phyloP scores from a whole-genome alignment of 179 eudicot species.

The Vitellaria paradoxa region DNA sequence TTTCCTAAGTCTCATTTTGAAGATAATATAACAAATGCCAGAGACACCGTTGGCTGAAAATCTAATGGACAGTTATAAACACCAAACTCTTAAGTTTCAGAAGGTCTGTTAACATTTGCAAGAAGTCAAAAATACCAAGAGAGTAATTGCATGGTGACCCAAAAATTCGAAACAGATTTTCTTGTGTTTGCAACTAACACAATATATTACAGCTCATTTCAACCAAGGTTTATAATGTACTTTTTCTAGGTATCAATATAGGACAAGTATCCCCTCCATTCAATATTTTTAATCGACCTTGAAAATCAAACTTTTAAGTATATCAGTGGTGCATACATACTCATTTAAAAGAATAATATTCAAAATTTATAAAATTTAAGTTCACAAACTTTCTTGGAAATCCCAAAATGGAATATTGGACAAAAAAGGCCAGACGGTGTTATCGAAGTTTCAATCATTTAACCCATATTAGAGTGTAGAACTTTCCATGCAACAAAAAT shows the following conservation, averaged over 20 bases:
- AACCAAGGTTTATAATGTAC: background rate
- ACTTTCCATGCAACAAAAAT: background rate
- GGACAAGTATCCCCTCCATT: background rate
- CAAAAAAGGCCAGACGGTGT: too few relatives aligned
- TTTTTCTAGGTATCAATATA: background rate
- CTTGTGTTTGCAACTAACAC: background rate
- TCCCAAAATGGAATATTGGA: too few relatives aligned
- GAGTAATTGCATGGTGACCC: background rate
- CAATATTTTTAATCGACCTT: too few relatives aligned
- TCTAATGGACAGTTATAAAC: slow-evolving; percentile 2
- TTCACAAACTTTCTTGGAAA: too few relatives aligned
- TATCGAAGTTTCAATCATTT: background rate
- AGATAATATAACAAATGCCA: background rate
- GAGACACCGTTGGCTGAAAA: background rate
- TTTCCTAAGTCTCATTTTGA: background rate
- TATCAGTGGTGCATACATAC: too few relatives aligned
- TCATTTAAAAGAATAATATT: too few relatives aligned
- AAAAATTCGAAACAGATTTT: background rate
- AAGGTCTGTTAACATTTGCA: background rate
- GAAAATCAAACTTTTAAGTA: too few relatives aligned
- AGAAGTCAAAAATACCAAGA: background rate
- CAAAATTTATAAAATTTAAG: too few relatives aligned
- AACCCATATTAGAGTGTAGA: background rate
- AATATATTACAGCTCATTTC: background rate
- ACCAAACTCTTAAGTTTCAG: background rate